Conservation (phyloP, 2,329 filamentous ascomycete genomes). For the Penicillium frequentans region DNA sequence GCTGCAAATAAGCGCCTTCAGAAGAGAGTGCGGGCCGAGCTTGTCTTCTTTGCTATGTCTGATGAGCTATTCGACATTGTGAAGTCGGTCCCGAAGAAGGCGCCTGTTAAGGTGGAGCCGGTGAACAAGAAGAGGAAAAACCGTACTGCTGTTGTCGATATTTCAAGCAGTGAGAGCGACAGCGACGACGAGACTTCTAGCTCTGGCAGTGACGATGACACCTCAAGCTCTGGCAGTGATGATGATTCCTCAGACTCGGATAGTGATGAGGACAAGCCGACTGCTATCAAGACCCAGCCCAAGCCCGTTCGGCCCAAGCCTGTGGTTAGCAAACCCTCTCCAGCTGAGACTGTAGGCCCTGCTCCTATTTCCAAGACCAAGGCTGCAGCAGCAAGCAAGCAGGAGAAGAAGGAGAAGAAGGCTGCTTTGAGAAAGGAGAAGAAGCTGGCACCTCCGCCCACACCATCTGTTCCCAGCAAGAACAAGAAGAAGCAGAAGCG, state of each 20-base stretch:
- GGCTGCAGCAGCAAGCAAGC: background rate
- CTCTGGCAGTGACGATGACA: slow-evolving; percentile 18
- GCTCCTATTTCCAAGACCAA: slow-evolving; percentile 5
- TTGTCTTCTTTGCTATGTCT: slow-evolving; percentile 36
- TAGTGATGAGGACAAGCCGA: slow-evolving; percentile 1
- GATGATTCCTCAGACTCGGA: slow-evolving; percentile 2
- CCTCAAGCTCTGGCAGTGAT: slow-evolving; percentile 11
- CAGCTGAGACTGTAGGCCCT: background rate
- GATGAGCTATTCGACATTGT: slow-evolving; percentile 29
- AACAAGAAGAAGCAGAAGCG: slow-evolving; percentile 29
- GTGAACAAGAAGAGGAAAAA: slow-evolving; percentile 44
- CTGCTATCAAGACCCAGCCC: background rate
- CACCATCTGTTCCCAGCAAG: slow-evolving; percentile 9
- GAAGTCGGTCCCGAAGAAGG: slow-evolving; percentile 25
- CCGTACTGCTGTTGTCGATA: slow-evolving; percentile 42
- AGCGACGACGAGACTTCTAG: slow-evolving; percentile 15
- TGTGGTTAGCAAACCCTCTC: background rate
- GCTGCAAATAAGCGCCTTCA: slow-evolving; percentile 31
- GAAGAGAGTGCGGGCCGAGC: slow-evolving; percentile 39
- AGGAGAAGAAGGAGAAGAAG: slow-evolving; percentile 3
- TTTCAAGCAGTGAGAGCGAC: slow-evolving; percentile 40
- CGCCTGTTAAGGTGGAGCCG: slow-evolving; percentile 13
- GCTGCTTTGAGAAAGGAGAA: slow-evolving; percentile 7
- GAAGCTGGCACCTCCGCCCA: slow-evolving; percentile 7
- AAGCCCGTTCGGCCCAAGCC: background rate